Conservation (phyloP, 371 early-diverging fungal genomes). For the Coemansia sp. region DNA sequence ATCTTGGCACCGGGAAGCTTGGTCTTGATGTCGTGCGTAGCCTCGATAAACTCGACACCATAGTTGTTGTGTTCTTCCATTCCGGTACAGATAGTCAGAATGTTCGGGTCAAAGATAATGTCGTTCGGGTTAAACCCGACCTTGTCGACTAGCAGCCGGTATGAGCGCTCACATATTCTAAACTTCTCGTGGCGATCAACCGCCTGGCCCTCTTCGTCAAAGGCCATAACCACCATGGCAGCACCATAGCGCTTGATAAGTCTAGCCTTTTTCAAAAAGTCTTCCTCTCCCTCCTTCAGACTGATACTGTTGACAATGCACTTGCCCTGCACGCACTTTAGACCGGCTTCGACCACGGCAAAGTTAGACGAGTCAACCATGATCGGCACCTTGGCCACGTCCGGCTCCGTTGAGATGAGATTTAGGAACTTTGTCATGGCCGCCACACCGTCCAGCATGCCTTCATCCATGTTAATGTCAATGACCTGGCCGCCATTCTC, state of each 20-base stretch:
- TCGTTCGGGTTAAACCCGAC: slow-evolving; percentile 89
- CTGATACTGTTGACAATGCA: slow-evolving; percentile 95
- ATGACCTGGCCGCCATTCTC: slow-evolving; percentile 93
- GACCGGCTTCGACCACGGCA: slow-evolving; percentile 91
- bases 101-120: slow-evolving; percentile 95
- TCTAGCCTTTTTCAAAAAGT: slow-evolving; percentile 84
- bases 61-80: slow-evolving; percentile 96
- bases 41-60: slow-evolving; percentile 89
- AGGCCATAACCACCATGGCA: slow-evolving; percentile 97
- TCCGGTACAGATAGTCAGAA: slow-evolving; percentile 92
- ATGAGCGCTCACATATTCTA: slow-evolving; percentile 87
- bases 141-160: slow-evolving; percentile 77
- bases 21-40: slow-evolving; percentile 70
- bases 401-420: slow-evolving; percentile 92
- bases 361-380: slow-evolving; percentile 97
- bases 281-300: slow-evolving; percentile 91
- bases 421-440: slow-evolving; percentile 92
- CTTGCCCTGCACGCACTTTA: slow-evolving; percentile 93
- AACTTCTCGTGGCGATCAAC: slow-evolving; percentile 80
- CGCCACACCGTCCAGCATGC: slow-evolving; percentile 86
- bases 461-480: slow-evolving; percentile 95
- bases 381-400: slow-evolving; percentile 81
- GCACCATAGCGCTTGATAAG: slow-evolving; percentile 88
- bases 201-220: slow-evolving; percentile 93
- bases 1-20: slow-evolving; percentile 85